Evolutionary conservation across 371 early-diverging fungal species (phyloP), one percentile per base, ranked within the genome.

Genomic region (Aphelidium insulamus): DNA sequence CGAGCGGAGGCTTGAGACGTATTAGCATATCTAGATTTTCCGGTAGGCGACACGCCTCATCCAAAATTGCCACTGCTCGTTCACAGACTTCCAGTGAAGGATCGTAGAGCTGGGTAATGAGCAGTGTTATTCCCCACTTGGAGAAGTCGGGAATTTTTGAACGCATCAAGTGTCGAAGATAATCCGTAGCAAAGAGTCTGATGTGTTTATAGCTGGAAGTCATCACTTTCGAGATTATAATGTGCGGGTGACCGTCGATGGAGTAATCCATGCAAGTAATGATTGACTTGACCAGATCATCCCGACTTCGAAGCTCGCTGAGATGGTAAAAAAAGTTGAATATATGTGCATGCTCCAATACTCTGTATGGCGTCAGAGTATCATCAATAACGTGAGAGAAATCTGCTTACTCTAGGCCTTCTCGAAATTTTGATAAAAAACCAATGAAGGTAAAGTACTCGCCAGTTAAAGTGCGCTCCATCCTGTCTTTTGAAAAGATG

Each of bases 381-480:
- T 21, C 16, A 15, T 18, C 18, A 12, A 23, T 16, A 1, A 19
- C 22, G 24, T 11, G 9, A 22, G 26, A 5, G 25, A 25, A 25
- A 27, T 10, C 23, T 4, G 21, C 28, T 18, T 45, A 61, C 60
- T 54, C 55, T 21, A 73, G 52, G 7, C 82, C 85, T 24, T 69
- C 73, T 10, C 60, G 59, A 26, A 53, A 50, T 36, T 66, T 62
- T 39, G 64, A 63, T 5, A 80, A 48, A 1, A 60, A 50, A 0
- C 79, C 77, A 17, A 85, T 47, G 17, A 85, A 43, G 1, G 68
- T 70, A 52, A 85, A 79, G 45, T 85, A 85, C 1, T 75, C 75
- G 15, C 70, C 58, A 0, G 72, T 75, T 29, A 77, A 38, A 0
- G 74, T 72, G 16, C 40, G 57, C 32, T 74, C 72, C 66, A 82